Conservation (phyloP, 2,329 filamentous ascomycete species). For the Reticulascus tulasneorum region DNA sequence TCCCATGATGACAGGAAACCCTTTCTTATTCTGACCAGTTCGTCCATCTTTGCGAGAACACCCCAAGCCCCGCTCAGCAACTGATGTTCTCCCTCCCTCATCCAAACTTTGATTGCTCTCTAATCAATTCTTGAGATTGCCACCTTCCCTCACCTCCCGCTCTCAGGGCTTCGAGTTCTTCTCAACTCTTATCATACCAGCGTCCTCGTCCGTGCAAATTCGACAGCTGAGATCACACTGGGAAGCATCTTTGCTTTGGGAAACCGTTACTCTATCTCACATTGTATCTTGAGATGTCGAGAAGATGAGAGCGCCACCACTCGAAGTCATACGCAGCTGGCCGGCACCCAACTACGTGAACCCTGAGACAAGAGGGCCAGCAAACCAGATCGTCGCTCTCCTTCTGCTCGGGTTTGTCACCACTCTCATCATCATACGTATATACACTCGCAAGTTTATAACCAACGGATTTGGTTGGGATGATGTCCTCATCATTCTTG, state of each 20-base stretch:
- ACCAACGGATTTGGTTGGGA: constrained; percentile 31
- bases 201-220: neutral
- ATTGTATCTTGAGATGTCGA: constrained; percentile 7
- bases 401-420: constrained; percentile 24
- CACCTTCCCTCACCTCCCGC: too few species aligned
- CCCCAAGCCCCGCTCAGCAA: too few species aligned
- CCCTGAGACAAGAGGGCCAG: constrained; percentile 25
- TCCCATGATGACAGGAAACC: too few species aligned
- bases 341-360: constrained; percentile 26
- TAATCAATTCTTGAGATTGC: too few species aligned
- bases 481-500: constrained; percentile 30
- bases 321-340: constrained; percentile 22
- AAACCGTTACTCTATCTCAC: neutral
- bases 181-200: neutral
- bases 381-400: constrained; percentile 21
- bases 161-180: constrained; percentile 3
- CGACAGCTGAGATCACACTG: neutral
- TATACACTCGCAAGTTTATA: constrained; percentile 29
- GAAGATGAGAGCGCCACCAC: constrained; percentile 17
- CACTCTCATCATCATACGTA: constrained; percentile 25
- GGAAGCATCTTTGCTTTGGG: neutral
- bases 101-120: too few species aligned
- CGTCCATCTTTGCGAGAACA: too few species aligned
- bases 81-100: too few species aligned
- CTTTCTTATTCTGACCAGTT: too few species aligned